A percentile compares a stretch with the other conserved stretches of the same genome.
These are phyloP conservation scores for Gossypium ekmanianum DNA, from an alignment of 345 rosid genomes.

Conservation along the genomic window DNA sequence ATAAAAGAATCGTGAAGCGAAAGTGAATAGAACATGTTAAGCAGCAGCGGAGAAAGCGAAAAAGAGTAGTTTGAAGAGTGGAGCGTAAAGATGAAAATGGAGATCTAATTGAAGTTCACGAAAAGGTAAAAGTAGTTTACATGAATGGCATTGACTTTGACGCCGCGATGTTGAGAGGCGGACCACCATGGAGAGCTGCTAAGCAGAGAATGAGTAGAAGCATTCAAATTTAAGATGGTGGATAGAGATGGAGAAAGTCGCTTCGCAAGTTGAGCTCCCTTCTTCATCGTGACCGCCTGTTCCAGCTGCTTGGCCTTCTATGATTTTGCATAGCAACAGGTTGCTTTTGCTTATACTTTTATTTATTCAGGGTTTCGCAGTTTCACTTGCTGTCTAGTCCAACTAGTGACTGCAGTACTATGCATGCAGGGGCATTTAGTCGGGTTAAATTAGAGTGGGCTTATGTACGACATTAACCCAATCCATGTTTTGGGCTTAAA, in stretches of 20 bases:
- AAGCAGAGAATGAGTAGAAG: slow-evolving; percentile 14
- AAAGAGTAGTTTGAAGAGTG: background rate
- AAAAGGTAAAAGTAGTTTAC: slow-evolving; percentile 23
- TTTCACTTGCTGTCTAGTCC: too few relatives aligned
- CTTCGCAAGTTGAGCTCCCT: background rate
- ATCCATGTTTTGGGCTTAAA: too few relatives aligned
- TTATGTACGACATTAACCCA: too few relatives aligned
- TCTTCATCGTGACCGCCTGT: background rate
- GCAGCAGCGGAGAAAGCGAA: background rate
- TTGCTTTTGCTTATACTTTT: too few relatives aligned
- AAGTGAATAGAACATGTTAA: background rate
- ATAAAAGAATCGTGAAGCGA: background rate
- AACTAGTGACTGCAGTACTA: too few relatives aligned
- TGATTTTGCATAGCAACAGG: too few relatives aligned
- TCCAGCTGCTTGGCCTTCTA: too few relatives aligned
- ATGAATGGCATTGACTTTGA: slow-evolving; percentile 71
- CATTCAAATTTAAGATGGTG: background rate
- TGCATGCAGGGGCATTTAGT: too few relatives aligned
- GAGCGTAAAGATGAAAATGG: background rate
- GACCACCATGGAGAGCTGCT: slow-evolving; percentile 49
- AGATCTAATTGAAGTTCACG: background rate
- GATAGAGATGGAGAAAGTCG: background rate
- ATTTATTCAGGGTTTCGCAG: too few relatives aligned
- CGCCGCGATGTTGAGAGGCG: slow-evolving; percentile 57
- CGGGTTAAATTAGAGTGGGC: too few relatives aligned